Percentiles rank a stretch among this genome's conserved stretches.
phyloP scores from a whole-genome alignment of 208 protist species.

The Wallacemonas sp. region DNA sequence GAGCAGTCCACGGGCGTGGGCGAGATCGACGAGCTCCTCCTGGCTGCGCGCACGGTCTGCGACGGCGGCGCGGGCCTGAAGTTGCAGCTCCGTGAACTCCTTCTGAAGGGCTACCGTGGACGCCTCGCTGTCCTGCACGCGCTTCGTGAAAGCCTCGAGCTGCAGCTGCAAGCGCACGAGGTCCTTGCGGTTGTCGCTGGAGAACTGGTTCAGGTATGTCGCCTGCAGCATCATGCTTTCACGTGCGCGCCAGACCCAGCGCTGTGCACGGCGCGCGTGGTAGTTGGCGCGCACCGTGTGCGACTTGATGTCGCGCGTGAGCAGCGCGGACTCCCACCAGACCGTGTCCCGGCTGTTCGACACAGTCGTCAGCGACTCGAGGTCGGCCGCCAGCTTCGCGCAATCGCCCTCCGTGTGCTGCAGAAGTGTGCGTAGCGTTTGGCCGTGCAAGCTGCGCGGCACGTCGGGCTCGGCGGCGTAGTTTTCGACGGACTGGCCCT shows the following conservation, averaged over 20 bases:
- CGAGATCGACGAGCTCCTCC: constrained; percentile 36
- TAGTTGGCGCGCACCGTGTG: constrained; percentile 64
- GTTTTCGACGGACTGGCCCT: constrained; percentile 72
- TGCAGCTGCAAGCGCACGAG: constrained; percentile 63
- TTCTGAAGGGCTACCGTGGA: constrained; percentile 15
- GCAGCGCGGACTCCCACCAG: constrained; percentile 81
- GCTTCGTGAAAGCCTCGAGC: constrained; percentile 38
- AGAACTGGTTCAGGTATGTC: constrained; percentile 52
- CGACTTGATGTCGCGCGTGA: constrained; percentile 72
- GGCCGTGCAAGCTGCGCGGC: constrained; percentile 28
- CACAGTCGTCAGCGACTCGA: constrained; percentile 7
- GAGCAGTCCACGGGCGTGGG: constrained; percentile 23
- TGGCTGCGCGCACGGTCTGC: constrained; percentile 39
- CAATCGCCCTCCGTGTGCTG: constrained; percentile 10
- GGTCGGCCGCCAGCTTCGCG: not conserved
- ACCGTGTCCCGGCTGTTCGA: constrained; percentile 11
- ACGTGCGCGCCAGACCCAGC: constrained; percentile 46
- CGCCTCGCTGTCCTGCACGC: constrained; percentile 28
- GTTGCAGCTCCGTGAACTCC: constrained; percentile 39
- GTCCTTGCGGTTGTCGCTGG: constrained; percentile 40
- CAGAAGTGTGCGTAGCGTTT: constrained; percentile 21
- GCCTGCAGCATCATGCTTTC: constrained; percentile 70
- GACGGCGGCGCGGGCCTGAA: constrained; percentile 27
- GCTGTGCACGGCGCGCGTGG: constrained; percentile 50
- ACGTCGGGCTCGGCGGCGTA: constrained; percentile 61